Percentiles rank a stretch among this genome's conserved stretches.
Evolutionary conservation across 441 rosid genomes (phyloP).

Genomic region (Adansonia rubrostipa): DNA sequence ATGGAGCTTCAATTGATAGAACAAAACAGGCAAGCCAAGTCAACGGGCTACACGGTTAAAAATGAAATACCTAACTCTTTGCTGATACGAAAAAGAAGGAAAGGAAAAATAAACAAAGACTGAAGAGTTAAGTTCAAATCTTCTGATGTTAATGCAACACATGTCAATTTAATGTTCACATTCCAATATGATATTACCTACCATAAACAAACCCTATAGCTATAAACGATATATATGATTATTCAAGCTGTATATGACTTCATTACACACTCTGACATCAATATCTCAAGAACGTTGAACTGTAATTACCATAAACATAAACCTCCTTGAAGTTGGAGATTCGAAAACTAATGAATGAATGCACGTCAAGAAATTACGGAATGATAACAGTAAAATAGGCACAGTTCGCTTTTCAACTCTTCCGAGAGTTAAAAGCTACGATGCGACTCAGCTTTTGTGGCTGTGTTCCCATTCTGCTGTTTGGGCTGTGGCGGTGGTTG

Average conservation of each 20-base stretch:
- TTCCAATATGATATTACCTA: constrained; percentile 35
- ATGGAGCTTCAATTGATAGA: neutral
- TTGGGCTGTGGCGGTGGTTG: constrained; percentile 42
- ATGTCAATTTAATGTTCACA: constrained; percentile 35
- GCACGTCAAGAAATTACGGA: constrained; percentile 27
- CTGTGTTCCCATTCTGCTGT: constrained; percentile 53
- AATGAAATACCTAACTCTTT: constrained; percentile 17
- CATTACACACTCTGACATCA: constrained; percentile 36
- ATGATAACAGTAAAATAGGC: constrained; percentile 16
- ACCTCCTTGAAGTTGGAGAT: constrained; percentile 32
- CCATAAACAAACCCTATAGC: constrained; percentile 26
- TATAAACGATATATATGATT: constrained; percentile 26
- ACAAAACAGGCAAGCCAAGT: no score
- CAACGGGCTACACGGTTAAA: neutral
- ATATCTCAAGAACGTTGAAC: constrained; percentile 28
- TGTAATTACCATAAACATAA: constrained; percentile 23
- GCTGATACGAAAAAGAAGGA: constrained; percentile 1
- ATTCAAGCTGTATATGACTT: constrained; percentile 36
- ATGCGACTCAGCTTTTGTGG: constrained; percentile 57
- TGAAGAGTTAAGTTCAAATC: constrained; percentile 29
- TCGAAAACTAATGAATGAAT: constrained; percentile 61
- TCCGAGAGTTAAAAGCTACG: constrained; percentile 42
- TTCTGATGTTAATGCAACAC: constrained; percentile 33
- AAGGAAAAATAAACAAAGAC: neutral
- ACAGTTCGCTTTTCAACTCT: constrained; percentile 7